Percentiles rank a stretch among this genome's conserved stretches.
phyloP scores from a whole-genome alignment of 148 eudicot species.

The Euryodendron excelsum region DNA sequence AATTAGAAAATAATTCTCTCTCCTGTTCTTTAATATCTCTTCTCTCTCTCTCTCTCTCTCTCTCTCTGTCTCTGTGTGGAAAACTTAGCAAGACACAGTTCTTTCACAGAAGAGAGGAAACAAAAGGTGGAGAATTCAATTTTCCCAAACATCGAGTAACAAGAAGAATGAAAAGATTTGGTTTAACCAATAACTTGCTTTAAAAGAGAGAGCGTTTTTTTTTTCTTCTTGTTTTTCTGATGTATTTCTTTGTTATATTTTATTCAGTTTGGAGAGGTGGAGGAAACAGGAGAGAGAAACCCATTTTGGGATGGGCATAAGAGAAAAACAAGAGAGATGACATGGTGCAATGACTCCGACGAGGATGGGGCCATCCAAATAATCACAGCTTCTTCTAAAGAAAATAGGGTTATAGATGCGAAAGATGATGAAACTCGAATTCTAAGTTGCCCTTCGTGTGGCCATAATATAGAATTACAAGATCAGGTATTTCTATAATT shows the following conservation, averaged over 20 bases:
- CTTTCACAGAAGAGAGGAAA: not conserved
- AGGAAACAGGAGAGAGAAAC: constrained; percentile 23
- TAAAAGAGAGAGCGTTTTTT: not conserved
- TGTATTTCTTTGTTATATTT: not conserved
- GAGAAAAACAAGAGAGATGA: constrained; percentile 31
- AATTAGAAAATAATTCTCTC: not conserved
- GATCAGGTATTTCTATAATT: constrained; percentile 41
- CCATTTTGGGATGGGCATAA: constrained; percentile 28
- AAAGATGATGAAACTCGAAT: not conserved
- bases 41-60: not conserved
- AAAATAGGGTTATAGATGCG: not conserved
- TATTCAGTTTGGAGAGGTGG: constrained; percentile 15
- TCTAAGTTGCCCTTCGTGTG: constrained; percentile 80
- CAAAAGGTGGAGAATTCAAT: constrained; percentile 17
- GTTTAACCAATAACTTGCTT: too few relatives aligned
- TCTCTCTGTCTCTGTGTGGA: constrained; percentile 15
- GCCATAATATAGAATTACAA: constrained; percentile 50
- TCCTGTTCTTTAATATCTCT: not conserved
- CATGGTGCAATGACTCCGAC: constrained; percentile 42
- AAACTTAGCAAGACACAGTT: not conserved
- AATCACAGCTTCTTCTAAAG: constrained; percentile 13
- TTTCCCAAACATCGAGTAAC: constrained; percentile 21
- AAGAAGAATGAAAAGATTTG: not conserved
- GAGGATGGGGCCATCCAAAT: constrained; percentile 14
- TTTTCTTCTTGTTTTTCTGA: too few relatives aligned